Base-by-base conservation (phyloP, 2,329 filamentous ascomycete genomes). In the Fusarium chuoi region DNA sequence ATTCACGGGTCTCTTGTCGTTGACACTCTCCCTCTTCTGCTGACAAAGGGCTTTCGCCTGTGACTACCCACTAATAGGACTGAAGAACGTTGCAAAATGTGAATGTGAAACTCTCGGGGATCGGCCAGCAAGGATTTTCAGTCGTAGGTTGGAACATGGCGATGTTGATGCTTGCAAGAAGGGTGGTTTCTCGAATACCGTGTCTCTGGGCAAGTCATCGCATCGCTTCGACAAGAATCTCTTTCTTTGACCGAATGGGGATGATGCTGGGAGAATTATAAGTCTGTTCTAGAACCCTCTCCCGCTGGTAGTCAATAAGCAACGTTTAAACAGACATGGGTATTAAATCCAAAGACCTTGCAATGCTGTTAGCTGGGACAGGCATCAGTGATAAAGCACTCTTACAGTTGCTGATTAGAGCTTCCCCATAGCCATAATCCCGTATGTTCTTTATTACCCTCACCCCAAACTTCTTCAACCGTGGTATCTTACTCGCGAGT, bases 191-290 rank as follows among this genome's bases (percentile, higher is more conserved):
- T 11, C 8, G 30, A 20, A 51, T 24, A 2, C 28, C n/a, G n/a
- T 11, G 4, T 24, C 30, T 51, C n/a, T 20, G 48, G 30, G 48
- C 18, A 24, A 51, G 30, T 35, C 8, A 8, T 4, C 18, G 12
- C 24, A 35, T 17, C 3, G 48, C 30, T 24, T 35, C 12, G 3
- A 17, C 35, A n/a, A 51, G 17, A 18, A 2, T 6, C 14, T 51
- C n/a, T 1, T 0, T 12, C 3, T 11, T 20, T 24, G 12, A 51
- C 6, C 20, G 30, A 20, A 12, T 2, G 4, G 28, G 3, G 6
- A 35, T 6, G 9, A 26, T 18, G 12, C 30, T 20, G 15, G n/a
- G n/a, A 20, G 17, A 17, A 2, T 24, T 11, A 36, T 8, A 36
- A 14, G 48, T 35, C 13, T 36, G 30, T 6, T 12, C 30, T 20